Evolutionary conservation across 2,329 filamentous ascomycete species (phyloP), one percentile per base, ranked within the genome.

Genomic region (Alternaria tenuissima): DNA sequence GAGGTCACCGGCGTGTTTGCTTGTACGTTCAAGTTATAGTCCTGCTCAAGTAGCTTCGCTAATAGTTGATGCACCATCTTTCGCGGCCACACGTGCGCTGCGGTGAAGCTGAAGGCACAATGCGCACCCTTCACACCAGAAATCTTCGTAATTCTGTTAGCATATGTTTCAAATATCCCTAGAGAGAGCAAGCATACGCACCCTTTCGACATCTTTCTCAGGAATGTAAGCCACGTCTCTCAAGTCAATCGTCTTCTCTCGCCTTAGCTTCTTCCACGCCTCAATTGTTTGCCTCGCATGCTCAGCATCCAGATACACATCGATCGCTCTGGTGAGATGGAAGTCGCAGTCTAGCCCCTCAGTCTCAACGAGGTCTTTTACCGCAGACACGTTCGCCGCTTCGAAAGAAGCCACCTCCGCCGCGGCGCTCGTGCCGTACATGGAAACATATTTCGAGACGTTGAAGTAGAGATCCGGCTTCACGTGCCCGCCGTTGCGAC

Each of bases 401-500:
- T 32, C 30, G 30, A 32, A 32, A 12, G 30, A 9, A 9, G 30
- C 30, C 8, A 32, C 30, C 30, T 32, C 11, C 3, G 30, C 30
- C 11, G 30, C 30, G 30, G 30, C 30, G 1, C 30, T 32, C 30
- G 30, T 32, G 7, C 30, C 30, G 30, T 32, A 32, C 30, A 18
- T 54, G 39, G 39, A 36, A 20, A 32, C 42, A 43, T 54, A 54
- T 32, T 54, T 54, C 24, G 52, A 43, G 9, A 54, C 39, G 24
- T 54, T 54, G 24, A 54, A 54, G 26, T 57, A 57, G 20, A 38
- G 34, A 16, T 46, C 42, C 7, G 55, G 55, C 28, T 47, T 46
- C 55, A 86, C 80, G 66, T 85, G 83, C 0, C 85, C 84, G 11
- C 84, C 84, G 62, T 85, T 85, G 51, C 85, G 79, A 3, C 81